phyloP scores from a whole-genome alignment of 768 basidiomycete genomes.

The Chalciporus sphaerocephalus region DNA sequence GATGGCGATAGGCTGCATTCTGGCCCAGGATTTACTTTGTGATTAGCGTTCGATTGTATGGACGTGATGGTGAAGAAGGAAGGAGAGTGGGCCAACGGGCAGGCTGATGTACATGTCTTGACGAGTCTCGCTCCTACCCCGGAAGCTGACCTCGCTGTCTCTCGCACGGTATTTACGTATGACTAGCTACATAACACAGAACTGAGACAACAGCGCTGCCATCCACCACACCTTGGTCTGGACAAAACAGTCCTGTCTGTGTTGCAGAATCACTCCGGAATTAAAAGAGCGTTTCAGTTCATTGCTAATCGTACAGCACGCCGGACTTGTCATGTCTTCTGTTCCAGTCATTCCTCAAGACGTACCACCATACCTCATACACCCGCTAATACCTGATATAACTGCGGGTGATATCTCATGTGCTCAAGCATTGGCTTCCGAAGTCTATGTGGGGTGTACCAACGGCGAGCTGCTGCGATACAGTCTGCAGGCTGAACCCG shows the following conservation, averaged over 20 bases:
- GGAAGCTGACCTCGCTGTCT: background rate
- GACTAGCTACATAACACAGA: no score
- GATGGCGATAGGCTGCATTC: slow-evolving; percentile 15
- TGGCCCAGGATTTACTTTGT: background rate
- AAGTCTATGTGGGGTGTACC: slow-evolving; percentile 82
- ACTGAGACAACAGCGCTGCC: no score
- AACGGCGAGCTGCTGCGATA: slow-evolving; percentile 84
- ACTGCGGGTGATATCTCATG: slow-evolving; percentile 31
- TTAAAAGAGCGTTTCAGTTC: background rate
- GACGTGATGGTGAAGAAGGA: background rate
- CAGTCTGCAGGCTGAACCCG: slow-evolving; percentile 54
- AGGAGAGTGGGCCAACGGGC: slow-evolving; percentile 7
- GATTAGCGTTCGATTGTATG: background rate
- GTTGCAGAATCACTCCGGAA: background rate
- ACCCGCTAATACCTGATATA: slow-evolving; percentile 41
- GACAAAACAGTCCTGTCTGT: background rate
- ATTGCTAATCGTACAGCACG: background rate
- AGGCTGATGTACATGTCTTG: slow-evolving; percentile 15
- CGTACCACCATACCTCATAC: slow-evolving; percentile 60
- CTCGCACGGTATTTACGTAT: slow-evolving; percentile 19
- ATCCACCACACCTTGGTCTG: no score
- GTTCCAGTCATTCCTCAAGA: slow-evolving; percentile 37
- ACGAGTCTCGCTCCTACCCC: background rate
- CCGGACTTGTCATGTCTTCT: slow-evolving; percentile 15
- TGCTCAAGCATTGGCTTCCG: slow-evolving; percentile 63